A percentile compares a stretch with the other conserved stretches of the same genome.
phyloP scores from a whole-genome alignment of 2,329 filamentous ascomycete species.

The Microascus cirrosus region DNA sequence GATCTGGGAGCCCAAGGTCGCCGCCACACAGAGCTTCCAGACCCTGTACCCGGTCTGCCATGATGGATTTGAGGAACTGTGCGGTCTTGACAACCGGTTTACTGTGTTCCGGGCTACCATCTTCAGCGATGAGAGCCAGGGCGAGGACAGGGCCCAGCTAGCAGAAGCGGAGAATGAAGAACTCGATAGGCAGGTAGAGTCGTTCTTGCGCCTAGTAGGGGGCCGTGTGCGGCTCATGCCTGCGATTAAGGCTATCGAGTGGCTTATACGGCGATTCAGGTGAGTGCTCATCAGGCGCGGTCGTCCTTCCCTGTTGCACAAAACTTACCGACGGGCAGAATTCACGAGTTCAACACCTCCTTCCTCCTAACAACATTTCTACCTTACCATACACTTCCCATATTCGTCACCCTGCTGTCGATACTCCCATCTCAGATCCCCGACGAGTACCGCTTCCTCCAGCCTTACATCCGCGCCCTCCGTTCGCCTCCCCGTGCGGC shows the following conservation, averaged over 20 bases:
- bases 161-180: conserved; percentile 71
- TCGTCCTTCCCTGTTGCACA: conserved; percentile 2
- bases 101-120: conserved; percentile 61
- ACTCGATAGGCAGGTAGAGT: conserved; percentile 65
- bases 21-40: conserved; percentile 81
- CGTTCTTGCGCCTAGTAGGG: conserved; percentile 72
- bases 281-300: conserved; percentile 28
- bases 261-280: conserved; percentile 86
- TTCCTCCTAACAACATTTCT: conserved; percentile 75
- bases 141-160: conserved; percentile 79
- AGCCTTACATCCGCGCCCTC: conserved; percentile 72
- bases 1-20: conserved; percentile 79
- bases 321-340: conserved; percentile 33
- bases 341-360: conserved; percentile 83
- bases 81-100: conserved; percentile 74
- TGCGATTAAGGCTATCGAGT: conserved; percentile 85
- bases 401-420: conserved; percentile 76
- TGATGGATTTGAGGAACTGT: conserved; percentile 86
- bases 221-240: conserved; percentile 72
- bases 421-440: conserved; percentile 73
- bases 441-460: conserved; percentile 68
- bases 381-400: conserved; percentile 78
- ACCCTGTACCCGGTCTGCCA: conserved; percentile 77
- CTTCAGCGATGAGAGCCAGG: conserved; percentile 89
- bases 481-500: conserved; percentile 68